These are phyloP conservation scores for Metschnikowia chrysomelidarum DNA, from an alignment of 805 yeast genomes.

Conservation along the genomic window DNA sequence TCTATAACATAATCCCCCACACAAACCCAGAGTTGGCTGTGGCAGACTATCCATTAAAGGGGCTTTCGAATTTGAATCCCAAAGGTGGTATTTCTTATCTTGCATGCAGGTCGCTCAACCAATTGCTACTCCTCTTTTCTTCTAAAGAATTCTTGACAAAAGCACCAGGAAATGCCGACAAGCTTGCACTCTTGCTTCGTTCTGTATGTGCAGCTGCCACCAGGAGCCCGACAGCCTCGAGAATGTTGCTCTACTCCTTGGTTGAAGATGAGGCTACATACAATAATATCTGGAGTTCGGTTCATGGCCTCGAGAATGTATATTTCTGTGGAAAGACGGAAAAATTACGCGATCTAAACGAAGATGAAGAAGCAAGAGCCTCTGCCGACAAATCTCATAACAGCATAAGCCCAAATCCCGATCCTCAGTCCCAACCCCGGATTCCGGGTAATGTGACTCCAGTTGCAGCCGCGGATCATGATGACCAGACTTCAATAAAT, in stretches of 20 bases:
- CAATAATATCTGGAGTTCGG: slow-evolving; percentile 33
- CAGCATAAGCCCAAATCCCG: no score
- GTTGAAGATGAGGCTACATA: slow-evolving; percentile 40
- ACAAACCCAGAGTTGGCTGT: slow-evolving; percentile 18
- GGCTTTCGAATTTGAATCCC: slow-evolving; percentile 32
- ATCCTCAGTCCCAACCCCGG: no score
- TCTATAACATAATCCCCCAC: slow-evolving; percentile 57
- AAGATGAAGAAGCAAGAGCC: slow-evolving; percentile 1
- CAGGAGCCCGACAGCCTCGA: slow-evolving; percentile 50
- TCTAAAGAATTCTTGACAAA: slow-evolving; percentile 33
- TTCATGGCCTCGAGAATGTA: slow-evolving; percentile 27
- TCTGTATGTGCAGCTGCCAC: slow-evolving; percentile 52
- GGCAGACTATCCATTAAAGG: slow-evolving; percentile 21
- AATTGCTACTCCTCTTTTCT: slow-evolving; percentile 41
- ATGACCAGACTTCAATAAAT: slow-evolving; percentile 4
- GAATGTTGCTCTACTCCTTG: slow-evolving; percentile 53
- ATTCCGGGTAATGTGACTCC: no score
- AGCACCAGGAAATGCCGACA: slow-evolving; percentile 48
- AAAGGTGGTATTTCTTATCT: slow-evolving; percentile 49
- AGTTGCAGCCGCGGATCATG: no score
- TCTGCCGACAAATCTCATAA: no score
- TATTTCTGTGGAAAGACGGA: slow-evolving; percentile 23
- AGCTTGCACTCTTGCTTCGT: slow-evolving; percentile 57
- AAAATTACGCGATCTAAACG: slow-evolving; percentile 10
- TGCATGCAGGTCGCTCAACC: slow-evolving; percentile 46